A percentile compares a stretch with the other conserved stretches of the same genome.
These are phyloP conservation scores for Colletotrichum ledebouriae DNA, from an alignment of 2,329 filamentous ascomycete genomes.

Conservation along the genomic window DNA sequence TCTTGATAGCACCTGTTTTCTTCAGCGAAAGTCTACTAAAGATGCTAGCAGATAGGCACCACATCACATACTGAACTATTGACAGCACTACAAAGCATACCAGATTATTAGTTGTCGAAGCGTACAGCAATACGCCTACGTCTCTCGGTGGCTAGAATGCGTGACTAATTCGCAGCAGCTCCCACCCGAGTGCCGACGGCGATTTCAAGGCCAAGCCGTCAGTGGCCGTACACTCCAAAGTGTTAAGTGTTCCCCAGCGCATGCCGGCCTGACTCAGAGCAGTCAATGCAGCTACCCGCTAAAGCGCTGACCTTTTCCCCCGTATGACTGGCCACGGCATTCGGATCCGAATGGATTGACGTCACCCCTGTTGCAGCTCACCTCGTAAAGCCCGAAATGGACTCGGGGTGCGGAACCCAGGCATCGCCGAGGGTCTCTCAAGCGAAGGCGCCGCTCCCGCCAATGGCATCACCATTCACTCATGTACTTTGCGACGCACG, in stretches of 20 bases:
- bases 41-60: too few species aligned
- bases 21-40: too few species aligned
- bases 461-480: constrained; percentile 13
- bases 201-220: constrained; percentile 10
- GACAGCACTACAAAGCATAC: too few species aligned
- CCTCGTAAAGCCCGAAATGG: constrained; percentile 28
- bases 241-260: too few species aligned
- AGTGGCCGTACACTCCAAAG: background rate
- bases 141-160: background rate
- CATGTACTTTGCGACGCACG: background rate
- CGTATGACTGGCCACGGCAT: constrained; percentile 12
- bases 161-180: background rate
- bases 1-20: too few species aligned
- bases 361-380: constrained; percentile 13
- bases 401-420: constrained; percentile 23
- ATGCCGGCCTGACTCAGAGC: constrained; percentile 13
- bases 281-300: constrained; percentile 1
- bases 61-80: too few species aligned
- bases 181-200: constrained; percentile 17
- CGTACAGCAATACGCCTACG: too few species aligned
- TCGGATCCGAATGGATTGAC: constrained; percentile 20
- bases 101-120: too few species aligned
- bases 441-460: background rate
- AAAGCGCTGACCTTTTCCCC: constrained; percentile 6
- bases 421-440: constrained; percentile 15